phyloP scores from a whole-genome alignment of 2,329 filamentous ascomycete species.

The Cordyceps tenuipes region DNA sequence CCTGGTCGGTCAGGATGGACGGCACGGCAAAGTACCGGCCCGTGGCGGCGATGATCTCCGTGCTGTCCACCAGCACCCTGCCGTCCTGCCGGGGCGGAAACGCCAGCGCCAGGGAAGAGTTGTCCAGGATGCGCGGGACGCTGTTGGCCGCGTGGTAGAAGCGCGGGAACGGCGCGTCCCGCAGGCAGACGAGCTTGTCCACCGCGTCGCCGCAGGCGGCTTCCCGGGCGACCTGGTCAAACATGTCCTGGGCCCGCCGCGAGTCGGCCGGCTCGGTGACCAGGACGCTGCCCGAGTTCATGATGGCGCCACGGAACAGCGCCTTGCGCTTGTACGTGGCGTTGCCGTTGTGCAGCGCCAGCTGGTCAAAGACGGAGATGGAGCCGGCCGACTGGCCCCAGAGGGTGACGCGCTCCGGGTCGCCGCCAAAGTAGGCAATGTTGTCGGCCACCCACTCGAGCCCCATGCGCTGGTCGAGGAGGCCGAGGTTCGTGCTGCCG shows the following conservation, averaged over 20 bases:
- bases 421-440: constrained; percentile 57
- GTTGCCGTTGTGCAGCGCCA: constrained; percentile 52
- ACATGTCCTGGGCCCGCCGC: constrained; percentile 46
- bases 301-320: constrained; percentile 57
- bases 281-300: constrained; percentile 49
- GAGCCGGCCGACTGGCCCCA: constrained; percentile 53
- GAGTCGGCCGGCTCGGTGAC: constrained; percentile 46
- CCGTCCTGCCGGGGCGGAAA: constrained; percentile 71
- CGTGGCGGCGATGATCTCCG: constrained; percentile 45
- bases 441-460: constrained; percentile 58
- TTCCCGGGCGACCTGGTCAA: constrained; percentile 41
- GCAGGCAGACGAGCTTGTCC: neutral
- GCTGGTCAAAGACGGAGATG: constrained; percentile 56
- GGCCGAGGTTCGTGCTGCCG: constrained; percentile 49
- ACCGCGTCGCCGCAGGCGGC: constrained; percentile 38
- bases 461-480: constrained; percentile 52
- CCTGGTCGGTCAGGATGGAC: constrained; percentile 60
- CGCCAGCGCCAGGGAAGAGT: constrained; percentile 59
- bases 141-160: constrained; percentile 61
- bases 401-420: constrained; percentile 55
- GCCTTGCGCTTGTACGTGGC: constrained; percentile 55
- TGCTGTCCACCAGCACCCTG: constrained; percentile 49
- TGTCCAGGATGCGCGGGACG: constrained; percentile 59
- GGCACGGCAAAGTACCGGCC: constrained; percentile 44
- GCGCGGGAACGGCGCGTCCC: constrained; percentile 17